Evolutionary conservation across 768 basidiomycete genomes (phyloP).

Genomic region (Butyriboletus loyo): DNA sequence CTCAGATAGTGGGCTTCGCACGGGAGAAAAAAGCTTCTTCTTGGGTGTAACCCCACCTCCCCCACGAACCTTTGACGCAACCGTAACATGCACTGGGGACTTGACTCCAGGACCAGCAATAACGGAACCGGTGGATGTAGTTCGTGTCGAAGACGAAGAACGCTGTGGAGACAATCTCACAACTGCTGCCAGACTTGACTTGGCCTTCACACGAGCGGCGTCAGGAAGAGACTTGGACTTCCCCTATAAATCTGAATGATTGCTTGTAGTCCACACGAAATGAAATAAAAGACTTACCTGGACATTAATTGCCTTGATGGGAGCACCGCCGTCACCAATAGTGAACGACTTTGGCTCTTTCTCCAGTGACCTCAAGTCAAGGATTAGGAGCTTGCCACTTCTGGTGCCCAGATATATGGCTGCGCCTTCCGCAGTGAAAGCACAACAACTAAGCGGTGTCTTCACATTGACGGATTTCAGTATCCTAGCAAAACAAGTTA

Average conservation of each 20-base stretch:
- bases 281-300: slow-evolving; percentile 43
- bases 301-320: slow-evolving; percentile 53
- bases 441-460: slow-evolving; percentile 52
- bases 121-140: slow-evolving; percentile 1
- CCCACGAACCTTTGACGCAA: slow-evolving; percentile 19
- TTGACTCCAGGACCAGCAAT: slow-evolving; percentile 4
- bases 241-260: slow-evolving; percentile 4
- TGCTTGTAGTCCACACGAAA: background rate
- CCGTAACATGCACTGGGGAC: slow-evolving; percentile 20
- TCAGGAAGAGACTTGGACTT: slow-evolving; percentile 16
- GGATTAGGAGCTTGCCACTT: slow-evolving; percentile 57
- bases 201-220: slow-evolving; percentile 3
- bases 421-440: slow-evolving; percentile 69
- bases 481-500: slow-evolving; percentile 38
- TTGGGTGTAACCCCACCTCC: slow-evolving; percentile 22
- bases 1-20: slow-evolving; percentile 25
- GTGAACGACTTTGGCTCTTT: slow-evolving; percentile 55
- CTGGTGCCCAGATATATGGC: slow-evolving; percentile 64
- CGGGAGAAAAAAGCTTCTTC: slow-evolving; percentile 22
- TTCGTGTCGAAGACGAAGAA: slow-evolving; percentile 7
- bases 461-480: slow-evolving; percentile 57
- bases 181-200: slow-evolving; percentile 7
- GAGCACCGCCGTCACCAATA: slow-evolving; percentile 45
- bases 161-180: slow-evolving; percentile 10
- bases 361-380: slow-evolving; percentile 65